Evolutionary conservation across 371 early-diverging fungal species (phyloP), one percentile per base, ranked within the genome.

Genomic region (Circinella umbellata): DNA sequence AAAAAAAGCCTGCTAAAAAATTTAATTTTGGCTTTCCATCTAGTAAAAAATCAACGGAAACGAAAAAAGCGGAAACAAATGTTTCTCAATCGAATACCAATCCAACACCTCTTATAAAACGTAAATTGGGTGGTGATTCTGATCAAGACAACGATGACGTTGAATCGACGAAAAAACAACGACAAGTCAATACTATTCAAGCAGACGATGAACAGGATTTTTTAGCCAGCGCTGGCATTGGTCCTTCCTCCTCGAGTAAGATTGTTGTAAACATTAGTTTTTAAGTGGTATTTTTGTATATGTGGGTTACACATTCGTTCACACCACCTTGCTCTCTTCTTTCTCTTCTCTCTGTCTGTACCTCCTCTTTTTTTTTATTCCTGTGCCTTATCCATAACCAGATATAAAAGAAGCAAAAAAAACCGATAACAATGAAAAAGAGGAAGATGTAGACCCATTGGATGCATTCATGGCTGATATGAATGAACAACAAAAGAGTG

Each of bases 401-500:
- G 42, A 9, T 6, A 42, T 55, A 39, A 53, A 47, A 48, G 61
- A 47, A 48, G 69, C 65, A 8, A 60, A 57, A 47, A 38, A 47
- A 20, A 35, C 18, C 46, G 66, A 59, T 54, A 66, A 34, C 7
- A 62, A 34, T n/a, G 66, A 66, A 38, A 83, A 83, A 0, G 86
- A 84, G 3, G 91, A 89, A 0, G 93, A 91, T 4, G 91, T 89
- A 13, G 95, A 96, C 82, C 93, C 93, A 13, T 78, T 96, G 62
- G 96, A 96, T 64, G 94, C 95, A 1, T 96, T 95, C 76, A 96
- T 96, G 96, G 89, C 92, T 4, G 89, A 85, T 38, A 93, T 95
- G 66, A 85, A 82, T 66, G 80, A 87, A 37, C 83, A 90, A 64
- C 91, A 87, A 7, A 81, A 85, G 46, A 75, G 80, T 42, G 76